These are phyloP conservation scores for Aquilaria agallochum DNA, from an alignment of 441 rosid species.

Conservation along the genomic window DNA sequence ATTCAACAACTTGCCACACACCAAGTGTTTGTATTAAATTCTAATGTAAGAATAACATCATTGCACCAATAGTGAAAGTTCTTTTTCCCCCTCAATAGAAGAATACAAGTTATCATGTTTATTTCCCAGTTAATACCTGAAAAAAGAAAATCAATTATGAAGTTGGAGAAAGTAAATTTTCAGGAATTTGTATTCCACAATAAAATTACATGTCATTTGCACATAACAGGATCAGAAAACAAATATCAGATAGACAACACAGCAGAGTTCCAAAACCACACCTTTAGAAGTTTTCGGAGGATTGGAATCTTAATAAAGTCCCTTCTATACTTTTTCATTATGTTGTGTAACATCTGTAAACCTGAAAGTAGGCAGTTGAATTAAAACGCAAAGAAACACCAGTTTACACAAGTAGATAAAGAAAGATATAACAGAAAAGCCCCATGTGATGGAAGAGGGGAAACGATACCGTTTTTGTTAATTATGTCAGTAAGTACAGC, in stretches of 20 bases:
- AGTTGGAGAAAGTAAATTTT: too few relatives aligned
- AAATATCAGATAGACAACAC: neutral
- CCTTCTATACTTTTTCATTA: conserved; percentile 82
- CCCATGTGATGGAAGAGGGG: conserved; percentile 15
- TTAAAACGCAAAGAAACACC: conserved; percentile 4
- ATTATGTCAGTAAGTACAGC: conserved; percentile 74
- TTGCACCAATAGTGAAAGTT: too few relatives aligned
- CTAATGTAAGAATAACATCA: too few relatives aligned
- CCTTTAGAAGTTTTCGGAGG: conserved; percentile 98
- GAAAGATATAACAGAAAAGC: conserved; percentile 3
- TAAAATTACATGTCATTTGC: neutral
- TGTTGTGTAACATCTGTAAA: conserved; percentile 95
- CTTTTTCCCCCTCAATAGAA: too few relatives aligned
- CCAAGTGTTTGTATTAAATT: too few relatives aligned
- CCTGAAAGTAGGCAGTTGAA: conserved; percentile 43
- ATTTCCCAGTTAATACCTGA: too few relatives aligned
- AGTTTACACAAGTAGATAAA: neutral
- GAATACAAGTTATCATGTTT: too few relatives aligned
- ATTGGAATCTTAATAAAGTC: conserved; percentile 96
- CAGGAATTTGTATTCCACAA: too few relatives aligned
- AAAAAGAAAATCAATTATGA: too few relatives aligned
- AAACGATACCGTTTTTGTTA: conserved; percentile 82
- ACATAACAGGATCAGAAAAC: neutral
- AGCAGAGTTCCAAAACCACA: conserved; percentile 23
- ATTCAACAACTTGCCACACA: too few relatives aligned